These are phyloP conservation scores for Hypoxylon crocopeplum DNA, from an alignment of 495 filamentous ascomycete genomes.

Conservation along the genomic window DNA sequence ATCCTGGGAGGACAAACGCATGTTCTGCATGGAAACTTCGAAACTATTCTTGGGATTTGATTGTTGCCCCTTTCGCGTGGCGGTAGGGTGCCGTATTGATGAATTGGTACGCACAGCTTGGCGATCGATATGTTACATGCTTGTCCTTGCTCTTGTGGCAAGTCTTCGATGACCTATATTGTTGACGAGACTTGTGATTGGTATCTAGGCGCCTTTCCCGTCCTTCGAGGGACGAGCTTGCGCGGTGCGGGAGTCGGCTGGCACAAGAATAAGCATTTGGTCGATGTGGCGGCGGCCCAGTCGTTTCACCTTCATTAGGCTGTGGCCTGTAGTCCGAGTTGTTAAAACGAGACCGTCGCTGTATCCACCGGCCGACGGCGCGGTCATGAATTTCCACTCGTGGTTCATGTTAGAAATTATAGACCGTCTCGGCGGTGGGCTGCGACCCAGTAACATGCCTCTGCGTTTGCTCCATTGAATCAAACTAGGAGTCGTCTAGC, in stretches of 20 bases:
- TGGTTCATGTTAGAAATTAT: slow-evolving; percentile 1
- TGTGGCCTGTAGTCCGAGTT: slow-evolving; percentile 8
- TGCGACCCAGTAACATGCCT: slow-evolving; percentile 1
- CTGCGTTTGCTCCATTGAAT: neutral
- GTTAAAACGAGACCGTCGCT: neutral
- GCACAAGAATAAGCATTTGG: slow-evolving; percentile 7
- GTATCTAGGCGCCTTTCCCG: neutral
- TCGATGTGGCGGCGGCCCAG: slow-evolving; percentile 18
- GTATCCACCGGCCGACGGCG: slow-evolving; percentile 9
- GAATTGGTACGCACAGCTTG: too few relatives aligned
- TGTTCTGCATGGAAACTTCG: too few relatives aligned
- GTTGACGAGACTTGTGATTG: neutral
- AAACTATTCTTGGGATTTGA: too few relatives aligned
- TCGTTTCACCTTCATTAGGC: slow-evolving; percentile 32
- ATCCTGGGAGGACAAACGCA: too few relatives aligned
- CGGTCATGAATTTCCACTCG: neutral
- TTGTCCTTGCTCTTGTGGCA: too few relatives aligned
- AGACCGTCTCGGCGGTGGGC: neutral
- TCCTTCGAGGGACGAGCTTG: too few relatives aligned
- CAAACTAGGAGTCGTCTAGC: too few relatives aligned
- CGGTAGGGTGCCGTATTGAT: too few relatives aligned
- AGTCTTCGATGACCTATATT: neutral
- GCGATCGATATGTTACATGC: too few relatives aligned
- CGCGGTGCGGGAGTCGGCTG: too few relatives aligned
- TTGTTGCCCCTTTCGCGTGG: too few relatives aligned